These are phyloP conservation scores for Sinapis alba DNA, from an alignment of 441 rosid genomes.

Conservation along the genomic window DNA sequence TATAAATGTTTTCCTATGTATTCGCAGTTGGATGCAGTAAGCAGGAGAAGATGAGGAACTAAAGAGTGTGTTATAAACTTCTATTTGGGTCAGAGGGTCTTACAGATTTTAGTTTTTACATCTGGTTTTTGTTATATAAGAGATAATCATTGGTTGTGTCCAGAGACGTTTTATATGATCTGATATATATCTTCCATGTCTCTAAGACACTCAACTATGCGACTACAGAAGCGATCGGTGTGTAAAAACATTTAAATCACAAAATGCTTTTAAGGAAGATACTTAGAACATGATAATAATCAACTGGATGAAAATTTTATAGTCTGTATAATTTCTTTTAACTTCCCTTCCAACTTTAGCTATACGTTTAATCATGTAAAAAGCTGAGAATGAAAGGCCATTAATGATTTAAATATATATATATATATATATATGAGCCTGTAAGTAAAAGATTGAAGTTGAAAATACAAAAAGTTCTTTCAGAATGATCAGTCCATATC, in stretches of 20 bases:
- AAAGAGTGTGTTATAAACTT: constrained; percentile 13
- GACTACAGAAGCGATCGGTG: constrained; percentile 4
- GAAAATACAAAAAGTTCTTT: constrained; percentile 23
- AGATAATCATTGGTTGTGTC: constrained; percentile 24
- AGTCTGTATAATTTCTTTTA: constrained; percentile 23
- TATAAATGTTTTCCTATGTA: no score
- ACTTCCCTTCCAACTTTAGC: constrained; percentile 15
- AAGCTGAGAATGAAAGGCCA: constrained; percentile 26
- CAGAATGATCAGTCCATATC: constrained; percentile 29
- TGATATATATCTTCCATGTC: not conserved
- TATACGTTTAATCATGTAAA: constrained; percentile 29
- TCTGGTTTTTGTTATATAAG: constrained; percentile 33
- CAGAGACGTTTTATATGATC: constrained; percentile 15
- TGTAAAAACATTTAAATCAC: not conserved
- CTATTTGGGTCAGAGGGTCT: constrained; percentile 4
- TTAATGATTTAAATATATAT: not conserved
- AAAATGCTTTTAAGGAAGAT: constrained; percentile 7
- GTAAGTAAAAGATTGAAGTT: constrained; percentile 25
- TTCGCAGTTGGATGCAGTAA: constrained; percentile 23
- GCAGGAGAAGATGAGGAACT: constrained; percentile 27
- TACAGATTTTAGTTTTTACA: constrained; percentile 19
- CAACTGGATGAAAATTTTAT: constrained; percentile 7
- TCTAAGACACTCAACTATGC: constrained; percentile 14
- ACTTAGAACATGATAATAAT: not conserved
- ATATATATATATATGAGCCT: not conserved